Conservation (phyloP, 2,329 filamentous ascomycete genomes). For the Fusarium haematococcum region DNA sequence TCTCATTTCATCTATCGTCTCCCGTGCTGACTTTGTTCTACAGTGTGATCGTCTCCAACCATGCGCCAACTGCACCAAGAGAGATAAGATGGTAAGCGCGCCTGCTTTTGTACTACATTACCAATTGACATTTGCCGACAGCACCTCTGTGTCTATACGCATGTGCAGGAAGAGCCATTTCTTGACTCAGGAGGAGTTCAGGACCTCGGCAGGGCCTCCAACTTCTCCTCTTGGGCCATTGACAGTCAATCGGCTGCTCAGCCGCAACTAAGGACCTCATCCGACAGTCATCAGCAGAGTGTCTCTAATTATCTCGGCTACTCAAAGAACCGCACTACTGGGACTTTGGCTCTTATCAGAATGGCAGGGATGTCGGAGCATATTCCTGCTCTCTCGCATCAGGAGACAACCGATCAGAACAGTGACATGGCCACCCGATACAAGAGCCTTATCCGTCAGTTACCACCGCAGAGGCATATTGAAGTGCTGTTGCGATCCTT, state of each 20-base stretch:
- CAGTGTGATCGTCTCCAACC: neutral
- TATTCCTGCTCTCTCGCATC: neutral
- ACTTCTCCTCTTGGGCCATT: neutral
- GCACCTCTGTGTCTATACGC: neutral
- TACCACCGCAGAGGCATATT: neutral
- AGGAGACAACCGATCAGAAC: neutral
- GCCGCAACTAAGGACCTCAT: neutral
- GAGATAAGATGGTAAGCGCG: neutral
- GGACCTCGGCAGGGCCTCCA: neutral
- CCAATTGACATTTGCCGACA: neutral
- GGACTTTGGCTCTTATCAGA: neutral
- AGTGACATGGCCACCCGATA: neutral
- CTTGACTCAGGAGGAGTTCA: neutral
- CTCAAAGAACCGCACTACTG: neutral
- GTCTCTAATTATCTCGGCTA: neutral
- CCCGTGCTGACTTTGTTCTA: neutral
- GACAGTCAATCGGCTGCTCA: neutral
- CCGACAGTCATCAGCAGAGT: neutral
- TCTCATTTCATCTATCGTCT: neutral
- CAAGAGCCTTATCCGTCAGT: neutral
- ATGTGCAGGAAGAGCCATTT: neutral
- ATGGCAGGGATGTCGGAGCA: neutral
- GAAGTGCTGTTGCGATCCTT: neutral
- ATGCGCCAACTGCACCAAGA: neutral
- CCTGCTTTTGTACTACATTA: neutral